Evolutionary conservation across 441 rosid genomes (phyloP), one percentile per base, ranked within the genome.

Genomic region (Pelargonium citronellum): DNA sequence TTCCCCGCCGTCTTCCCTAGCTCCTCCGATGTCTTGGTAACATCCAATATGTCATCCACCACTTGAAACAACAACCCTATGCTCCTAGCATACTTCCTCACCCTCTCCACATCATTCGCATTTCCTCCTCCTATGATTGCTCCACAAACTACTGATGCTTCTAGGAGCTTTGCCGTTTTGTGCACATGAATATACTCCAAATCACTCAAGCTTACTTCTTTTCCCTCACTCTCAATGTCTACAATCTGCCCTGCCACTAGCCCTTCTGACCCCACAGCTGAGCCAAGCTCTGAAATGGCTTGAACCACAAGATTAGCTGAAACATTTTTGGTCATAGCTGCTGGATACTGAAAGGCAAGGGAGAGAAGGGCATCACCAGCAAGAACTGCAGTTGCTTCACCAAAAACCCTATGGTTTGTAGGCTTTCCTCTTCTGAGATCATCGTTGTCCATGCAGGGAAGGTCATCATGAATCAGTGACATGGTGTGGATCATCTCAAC

Each of bases 401-500:
- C 89, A 7, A 72, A 85, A 0, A 75, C 81, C 69, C 58, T 77
- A 70, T 85, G 88, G 74, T 71, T 85, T 0, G 86, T 76, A 0
- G 84, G 86, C 73, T 79, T 81, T 13, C 85, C 85, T 0, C 85
- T 77, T 10, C 87, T 70, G 30, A 83, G 80, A 17, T 67, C 80
- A 0, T 77, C 87, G 12, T 85, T 69, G 5, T 85, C 89, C 87
- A 83, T 78, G 19, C 80, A 81, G 43, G 85, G 89, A 2, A 85
- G 85, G 5, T 85, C 89, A 17, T 85, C 87, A 39, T 77, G 84
- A 66, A 85, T 81, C 1, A 83, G 68, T 2, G 79, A 83, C 64
- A 78, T 79, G 1, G 84, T 72, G 5, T 81, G 83, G 65, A 83
- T 57, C 87, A 85, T 85, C 63, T 83, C 86, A 0, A 85, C 13